These are phyloP conservation scores for Albugo candida DNA, from an alignment of 352 stramenopile species.

Conservation along the genomic window DNA sequence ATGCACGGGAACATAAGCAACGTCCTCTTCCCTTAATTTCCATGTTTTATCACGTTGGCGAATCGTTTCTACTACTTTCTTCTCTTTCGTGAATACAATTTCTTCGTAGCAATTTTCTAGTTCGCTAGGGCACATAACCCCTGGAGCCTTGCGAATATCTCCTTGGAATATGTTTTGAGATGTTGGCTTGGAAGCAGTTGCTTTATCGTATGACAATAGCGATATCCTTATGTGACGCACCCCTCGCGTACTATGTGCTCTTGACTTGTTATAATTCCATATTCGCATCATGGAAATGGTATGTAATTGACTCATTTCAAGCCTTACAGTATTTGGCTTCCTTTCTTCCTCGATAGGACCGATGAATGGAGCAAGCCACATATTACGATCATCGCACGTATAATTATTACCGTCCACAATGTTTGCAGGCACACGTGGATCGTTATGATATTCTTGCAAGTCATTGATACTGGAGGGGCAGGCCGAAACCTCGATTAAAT, in stretches of 20 bases:
- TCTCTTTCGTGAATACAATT: constrained; percentile 71
- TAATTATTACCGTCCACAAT: constrained; percentile 74
- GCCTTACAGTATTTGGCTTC: constrained; percentile 8
- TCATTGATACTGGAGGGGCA: constrained; percentile 74
- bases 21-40: constrained; percentile 7
- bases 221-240: constrained; percentile 34
- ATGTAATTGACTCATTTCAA: constrained; percentile 20
- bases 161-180: constrained; percentile 57
- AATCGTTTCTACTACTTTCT: constrained; percentile 27
- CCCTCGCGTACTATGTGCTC: constrained; percentile 57
- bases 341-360: no score
- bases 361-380: constrained; percentile 79
- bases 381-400: constrained; percentile 82
- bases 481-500: constrained; percentile 33
- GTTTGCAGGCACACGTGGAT: constrained; percentile 48
- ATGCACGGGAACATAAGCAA: no score
- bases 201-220: constrained; percentile 12
- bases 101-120: constrained; percentile 53
- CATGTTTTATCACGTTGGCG: constrained; percentile 15
- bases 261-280: constrained; percentile 89
- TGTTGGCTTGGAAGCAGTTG: background rate
- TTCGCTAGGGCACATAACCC: constrained; percentile 24
- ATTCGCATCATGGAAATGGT: constrained; percentile 69
- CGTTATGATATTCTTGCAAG: constrained; percentile 70
- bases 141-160: constrained; percentile 57